Evolutionary conservation across 345 rosid species (phyloP).

Genomic region (Diplotaxis tenuifolia): DNA sequence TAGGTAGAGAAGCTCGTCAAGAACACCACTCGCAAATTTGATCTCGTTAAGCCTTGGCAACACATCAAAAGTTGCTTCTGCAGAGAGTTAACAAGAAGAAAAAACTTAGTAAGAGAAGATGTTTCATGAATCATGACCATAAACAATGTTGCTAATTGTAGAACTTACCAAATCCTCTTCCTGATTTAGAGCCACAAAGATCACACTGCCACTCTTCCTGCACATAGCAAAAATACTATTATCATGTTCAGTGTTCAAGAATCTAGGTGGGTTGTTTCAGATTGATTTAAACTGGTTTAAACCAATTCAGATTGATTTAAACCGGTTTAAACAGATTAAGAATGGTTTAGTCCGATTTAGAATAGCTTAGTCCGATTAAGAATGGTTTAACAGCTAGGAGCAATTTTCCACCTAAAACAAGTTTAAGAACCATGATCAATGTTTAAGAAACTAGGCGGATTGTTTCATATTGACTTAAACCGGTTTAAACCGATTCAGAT

Average conservation of each 20-base stretch:
- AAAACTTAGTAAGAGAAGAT: constrained; percentile 5
- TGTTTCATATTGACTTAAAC: too few relatives aligned
- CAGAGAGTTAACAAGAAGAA: constrained; percentile 18
- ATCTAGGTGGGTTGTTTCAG: too few relatives aligned
- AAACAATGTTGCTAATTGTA: neutral
- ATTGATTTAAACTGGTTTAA: too few relatives aligned
- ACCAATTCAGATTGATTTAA: neutral
- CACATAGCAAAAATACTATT: constrained; percentile 7
- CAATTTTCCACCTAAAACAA: too few relatives aligned
- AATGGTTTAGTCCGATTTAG: too few relatives aligned
- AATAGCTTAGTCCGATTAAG: too few relatives aligned
- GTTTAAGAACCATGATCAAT: too few relatives aligned
- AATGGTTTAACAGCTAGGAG: too few relatives aligned
- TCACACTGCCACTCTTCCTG: constrained; percentile 99
- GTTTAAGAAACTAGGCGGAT: too few relatives aligned
- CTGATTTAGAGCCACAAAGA: constrained; percentile 84
- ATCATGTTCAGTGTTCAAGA: neutral
- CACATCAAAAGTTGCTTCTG: constrained; percentile 98
- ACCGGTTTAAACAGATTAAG: too few relatives aligned
- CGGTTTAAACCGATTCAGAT: too few relatives aligned
- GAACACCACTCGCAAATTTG: constrained; percentile 93
- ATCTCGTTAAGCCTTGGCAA: constrained; percentile 93
- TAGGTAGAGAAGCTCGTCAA: constrained; percentile 90
- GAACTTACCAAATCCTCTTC: constrained; percentile 96
- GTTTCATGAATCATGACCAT: neutral